A percentile compares a stretch with the other conserved stretches of the same genome.
phyloP scores from a whole-genome alignment of 331 rosid species.

The Malus hybrid region DNA sequence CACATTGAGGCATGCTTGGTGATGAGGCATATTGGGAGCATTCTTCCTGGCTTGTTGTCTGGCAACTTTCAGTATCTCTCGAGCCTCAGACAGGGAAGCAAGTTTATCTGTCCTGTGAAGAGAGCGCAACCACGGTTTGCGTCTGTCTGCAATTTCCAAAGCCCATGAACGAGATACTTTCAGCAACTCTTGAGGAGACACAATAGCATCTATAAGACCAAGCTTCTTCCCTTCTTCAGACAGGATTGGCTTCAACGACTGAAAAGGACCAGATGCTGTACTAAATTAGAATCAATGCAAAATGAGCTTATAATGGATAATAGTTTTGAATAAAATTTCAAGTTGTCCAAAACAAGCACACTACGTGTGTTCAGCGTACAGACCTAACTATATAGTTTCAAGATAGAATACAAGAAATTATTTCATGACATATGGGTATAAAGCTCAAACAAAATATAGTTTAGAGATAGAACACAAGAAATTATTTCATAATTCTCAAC shows the following conservation, averaged over 20 bases:
- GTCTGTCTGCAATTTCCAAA: slow-evolving; percentile 60
- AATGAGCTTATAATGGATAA: background rate
- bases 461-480: background rate
- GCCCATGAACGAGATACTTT: slow-evolving; percentile 79
- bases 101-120: slow-evolving; percentile 82
- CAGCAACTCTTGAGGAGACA: slow-evolving; percentile 67
- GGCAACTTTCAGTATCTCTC: slow-evolving; percentile 46
- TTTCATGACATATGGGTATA: background rate
- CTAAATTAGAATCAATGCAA: background rate
- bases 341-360: background rate
- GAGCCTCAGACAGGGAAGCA: slow-evolving; percentile 68
- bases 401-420: background rate
- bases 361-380: background rate
- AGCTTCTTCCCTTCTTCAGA: slow-evolving; percentile 93
- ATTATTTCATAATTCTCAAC: background rate
- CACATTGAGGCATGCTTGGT: slow-evolving; percentile 78
- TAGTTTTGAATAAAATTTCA: background rate
- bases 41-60: slow-evolving; percentile 65
- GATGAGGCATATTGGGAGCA: slow-evolving; percentile 92
- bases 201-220: slow-evolving; percentile 84
- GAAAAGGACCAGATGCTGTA: slow-evolving; percentile 1
- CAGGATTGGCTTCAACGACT: slow-evolving; percentile 71
- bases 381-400: background rate
- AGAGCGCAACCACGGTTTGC: slow-evolving; percentile 83
- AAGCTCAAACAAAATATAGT: background rate